Conservation (phyloP, 2,329 filamentous ascomycete genomes). For the Achaetomium macrosporum region DNA sequence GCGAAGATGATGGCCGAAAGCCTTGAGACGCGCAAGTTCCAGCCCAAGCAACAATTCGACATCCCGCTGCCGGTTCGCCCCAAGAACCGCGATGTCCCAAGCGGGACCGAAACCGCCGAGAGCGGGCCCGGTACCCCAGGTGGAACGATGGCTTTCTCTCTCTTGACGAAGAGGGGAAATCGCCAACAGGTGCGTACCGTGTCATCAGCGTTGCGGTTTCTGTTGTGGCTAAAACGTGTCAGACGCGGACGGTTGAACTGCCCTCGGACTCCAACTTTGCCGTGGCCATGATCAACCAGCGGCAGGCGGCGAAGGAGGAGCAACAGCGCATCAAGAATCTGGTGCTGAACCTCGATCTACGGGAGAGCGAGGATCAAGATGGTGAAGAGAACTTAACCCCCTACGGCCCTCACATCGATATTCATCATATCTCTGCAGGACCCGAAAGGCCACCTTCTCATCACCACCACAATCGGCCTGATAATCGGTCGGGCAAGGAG, state of each 20-base stretch:
- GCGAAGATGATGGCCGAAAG: constrained; percentile 98
- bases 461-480: constrained; percentile 50
- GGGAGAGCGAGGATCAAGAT: constrained; percentile 73
- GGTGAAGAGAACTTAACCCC: constrained; percentile 51
- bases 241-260: constrained; percentile 88
- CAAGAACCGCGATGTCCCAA: constrained; percentile 55
- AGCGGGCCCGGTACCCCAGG: constrained; percentile 14
- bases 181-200: constrained; percentile 68
- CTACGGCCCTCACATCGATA: constrained; percentile 43
- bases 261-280: constrained; percentile 91
- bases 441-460: constrained; percentile 45
- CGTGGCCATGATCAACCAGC: constrained; percentile 91
- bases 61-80: constrained; percentile 89
- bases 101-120: constrained; percentile 33
- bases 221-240: constrained; percentile 12
- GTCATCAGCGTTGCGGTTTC: neutral
- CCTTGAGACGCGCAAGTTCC: constrained; percentile 89
- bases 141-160: constrained; percentile 89
- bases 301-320: constrained; percentile 90
- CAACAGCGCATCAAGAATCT: constrained; percentile 98
- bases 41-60: constrained; percentile 92
- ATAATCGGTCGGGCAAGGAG: constrained; percentile 50
- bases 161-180: constrained; percentile 94
- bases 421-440: constrained; percentile 43
- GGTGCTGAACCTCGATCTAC: constrained; percentile 91